Evolutionary conservation across 208 protist genomes (phyloP).

Genomic region (Leishmania braziliensis): DNA sequence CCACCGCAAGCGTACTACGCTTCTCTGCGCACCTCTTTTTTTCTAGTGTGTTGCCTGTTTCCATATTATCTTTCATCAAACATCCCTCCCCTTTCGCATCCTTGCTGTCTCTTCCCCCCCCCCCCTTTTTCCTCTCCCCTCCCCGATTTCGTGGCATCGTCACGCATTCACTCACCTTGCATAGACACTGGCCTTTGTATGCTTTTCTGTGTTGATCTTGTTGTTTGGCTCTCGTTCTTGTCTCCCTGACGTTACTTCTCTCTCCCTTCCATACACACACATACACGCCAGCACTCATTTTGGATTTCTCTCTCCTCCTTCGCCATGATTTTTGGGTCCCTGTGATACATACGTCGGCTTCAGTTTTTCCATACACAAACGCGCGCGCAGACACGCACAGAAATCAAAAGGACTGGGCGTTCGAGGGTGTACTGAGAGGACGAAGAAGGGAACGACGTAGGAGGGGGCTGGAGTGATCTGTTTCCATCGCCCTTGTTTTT

Average conservation of each 20-base stretch:
- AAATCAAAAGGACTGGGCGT: neutral
- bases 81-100: neutral
- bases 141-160: neutral
- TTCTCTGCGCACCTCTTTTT: slow-evolving; percentile 3
- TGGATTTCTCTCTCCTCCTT: neutral
- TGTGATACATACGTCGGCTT: neutral
- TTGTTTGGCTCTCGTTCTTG: slow-evolving; percentile 4
- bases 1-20: neutral
- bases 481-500: neutral
- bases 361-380: neutral
- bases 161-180: neutral
- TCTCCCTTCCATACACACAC: neutral
- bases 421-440: neutral
- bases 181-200: neutral
- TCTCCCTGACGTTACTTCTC: neutral
- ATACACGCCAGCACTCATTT: neutral
- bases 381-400: no score
- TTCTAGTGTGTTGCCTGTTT: neutral
- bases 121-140: neutral
- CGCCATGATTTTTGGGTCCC: neutral
- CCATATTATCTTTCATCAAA: neutral
- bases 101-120: neutral
- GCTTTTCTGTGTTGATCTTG: slow-evolving; percentile 5
- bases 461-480: neutral
- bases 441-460: neutral